Percentiles rank a stretch among this genome's conserved stretches.
phyloP scores from a whole-genome alignment of 257 asterid species.

The Nyctanthes arbortristis region DNA sequence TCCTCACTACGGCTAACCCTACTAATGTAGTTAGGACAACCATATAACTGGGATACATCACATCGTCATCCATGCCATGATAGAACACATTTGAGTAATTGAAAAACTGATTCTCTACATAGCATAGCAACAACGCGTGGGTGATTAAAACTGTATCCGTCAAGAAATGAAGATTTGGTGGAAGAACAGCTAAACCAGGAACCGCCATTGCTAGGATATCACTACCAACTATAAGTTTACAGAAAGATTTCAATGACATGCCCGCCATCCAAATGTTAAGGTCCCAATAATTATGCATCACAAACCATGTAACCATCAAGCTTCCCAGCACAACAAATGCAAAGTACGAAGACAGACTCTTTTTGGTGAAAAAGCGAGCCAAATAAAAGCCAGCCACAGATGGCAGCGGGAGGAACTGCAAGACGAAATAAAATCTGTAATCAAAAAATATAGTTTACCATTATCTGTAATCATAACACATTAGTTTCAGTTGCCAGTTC shows the following conservation, averaged over 20 bases:
- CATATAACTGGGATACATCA: slow-evolving; percentile 98
- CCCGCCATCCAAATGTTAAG: slow-evolving; percentile 99
- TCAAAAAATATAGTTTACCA: slow-evolving; percentile 11
- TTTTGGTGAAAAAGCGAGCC: slow-evolving; percentile 94
- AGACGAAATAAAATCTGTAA: slow-evolving; percentile 26
- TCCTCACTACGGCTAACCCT: slow-evolving; percentile 90
- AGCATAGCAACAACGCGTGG: slow-evolving; percentile 86
- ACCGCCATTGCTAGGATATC: slow-evolving; percentile 84
- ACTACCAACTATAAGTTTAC: slow-evolving; percentile 92
- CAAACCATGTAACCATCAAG: slow-evolving; percentile 94
- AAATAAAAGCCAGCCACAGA: slow-evolving; percentile 86
- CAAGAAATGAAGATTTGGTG: slow-evolving; percentile 66
- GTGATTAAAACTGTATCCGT: slow-evolving; percentile 82
- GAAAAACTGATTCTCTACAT: slow-evolving; percentile 82
- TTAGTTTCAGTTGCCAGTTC: slow-evolving; percentile 2
- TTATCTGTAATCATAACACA: slow-evolving; percentile 25
- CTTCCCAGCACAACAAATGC: slow-evolving; percentile 89
- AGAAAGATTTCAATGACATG: slow-evolving; percentile 92
- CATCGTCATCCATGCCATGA: slow-evolving; percentile 95
- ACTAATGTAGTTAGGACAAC: slow-evolving; percentile 81
- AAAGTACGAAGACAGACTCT: slow-evolving; percentile 80
- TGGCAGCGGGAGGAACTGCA: slow-evolving; percentile 97
- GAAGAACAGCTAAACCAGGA: slow-evolving; percentile 97
- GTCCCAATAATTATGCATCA: slow-evolving; percentile 97
- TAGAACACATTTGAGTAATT: slow-evolving; percentile 87